These are phyloP conservation scores for Gonapodya prolifera DNA, from an alignment of 192 early-diverging fungal species.

Conservation along the genomic window DNA sequence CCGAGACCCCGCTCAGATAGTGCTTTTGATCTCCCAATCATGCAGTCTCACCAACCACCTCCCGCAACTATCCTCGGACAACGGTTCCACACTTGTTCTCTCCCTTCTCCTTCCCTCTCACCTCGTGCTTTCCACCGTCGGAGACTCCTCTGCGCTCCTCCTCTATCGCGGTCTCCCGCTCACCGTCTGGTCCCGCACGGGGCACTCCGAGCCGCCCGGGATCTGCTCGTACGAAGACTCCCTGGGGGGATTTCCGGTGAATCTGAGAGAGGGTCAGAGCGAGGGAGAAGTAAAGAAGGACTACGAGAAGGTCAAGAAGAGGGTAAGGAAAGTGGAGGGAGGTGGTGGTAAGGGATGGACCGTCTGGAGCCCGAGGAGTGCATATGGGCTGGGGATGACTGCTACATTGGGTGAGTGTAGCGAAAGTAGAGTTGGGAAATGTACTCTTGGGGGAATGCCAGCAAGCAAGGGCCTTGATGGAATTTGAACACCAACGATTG, in stretches of 20 bases:
- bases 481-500: too few species aligned
- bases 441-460: neutral
- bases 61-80: neutral
- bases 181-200: neutral
- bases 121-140: neutral
- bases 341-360: neutral
- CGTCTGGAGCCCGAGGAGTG: neutral
- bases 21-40: too few species aligned
- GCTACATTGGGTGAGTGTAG: neutral
- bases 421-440: neutral
- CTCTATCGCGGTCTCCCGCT: neutral
- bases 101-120: neutral
- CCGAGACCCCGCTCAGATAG: too few species aligned
- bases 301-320: neutral
- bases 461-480: too few species aligned
- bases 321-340: neutral
- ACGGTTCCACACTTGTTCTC: neutral
- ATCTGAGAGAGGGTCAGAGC: neutral
- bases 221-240: neutral
- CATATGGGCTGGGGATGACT: neutral
- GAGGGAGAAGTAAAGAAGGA: neutral
- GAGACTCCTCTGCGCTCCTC: neutral
- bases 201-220: neutral
- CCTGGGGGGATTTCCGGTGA: neutral
- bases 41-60: neutral